Evolutionary conservation across 208 protist species (phyloP).

Genomic region (Trypanosoma grayi): DNA sequence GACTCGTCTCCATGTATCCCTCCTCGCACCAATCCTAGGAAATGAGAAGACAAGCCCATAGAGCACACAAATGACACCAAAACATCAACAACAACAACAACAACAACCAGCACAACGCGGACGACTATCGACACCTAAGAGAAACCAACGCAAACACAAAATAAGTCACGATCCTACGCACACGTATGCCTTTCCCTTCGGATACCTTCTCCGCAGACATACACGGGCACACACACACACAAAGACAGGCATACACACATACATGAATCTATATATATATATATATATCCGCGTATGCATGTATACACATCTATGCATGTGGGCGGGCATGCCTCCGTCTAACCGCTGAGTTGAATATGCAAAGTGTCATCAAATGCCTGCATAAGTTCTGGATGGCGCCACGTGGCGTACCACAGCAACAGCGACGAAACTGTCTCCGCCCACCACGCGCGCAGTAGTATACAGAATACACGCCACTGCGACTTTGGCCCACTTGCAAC

Average conservation of each 20-base stretch:
- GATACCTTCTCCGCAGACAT: too few relatives aligned
- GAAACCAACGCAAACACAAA: neutral
- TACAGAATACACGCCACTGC: slow-evolving; percentile 26
- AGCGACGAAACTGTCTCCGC: slow-evolving; percentile 50
- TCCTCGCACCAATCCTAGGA: too few relatives aligned
- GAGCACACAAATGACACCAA: neutral
- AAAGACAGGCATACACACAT: neutral
- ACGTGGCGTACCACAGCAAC: slow-evolving; percentile 49
- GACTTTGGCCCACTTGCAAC: slow-evolving; percentile 33
- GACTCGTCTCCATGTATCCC: too few relatives aligned
- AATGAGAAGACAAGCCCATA: too few relatives aligned
- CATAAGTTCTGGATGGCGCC: slow-evolving; percentile 57
- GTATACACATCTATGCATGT: neutral
- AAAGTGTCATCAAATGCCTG: slow-evolving; percentile 37
- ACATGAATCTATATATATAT: neutral
- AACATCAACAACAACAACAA: neutral
- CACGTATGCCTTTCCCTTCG: neutral
- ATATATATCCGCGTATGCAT: neutral
- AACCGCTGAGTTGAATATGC: slow-evolving; percentile 50
- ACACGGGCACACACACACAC: neutral
- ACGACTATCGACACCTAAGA: too few relatives aligned
- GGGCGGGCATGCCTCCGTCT: neutral
- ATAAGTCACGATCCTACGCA: neutral
- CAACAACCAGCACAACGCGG: neutral
- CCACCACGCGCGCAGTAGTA: slow-evolving; percentile 57